Conservation (phyloP, 1,139 yeast genomes). For the Magnusiomyces sp. region DNA sequence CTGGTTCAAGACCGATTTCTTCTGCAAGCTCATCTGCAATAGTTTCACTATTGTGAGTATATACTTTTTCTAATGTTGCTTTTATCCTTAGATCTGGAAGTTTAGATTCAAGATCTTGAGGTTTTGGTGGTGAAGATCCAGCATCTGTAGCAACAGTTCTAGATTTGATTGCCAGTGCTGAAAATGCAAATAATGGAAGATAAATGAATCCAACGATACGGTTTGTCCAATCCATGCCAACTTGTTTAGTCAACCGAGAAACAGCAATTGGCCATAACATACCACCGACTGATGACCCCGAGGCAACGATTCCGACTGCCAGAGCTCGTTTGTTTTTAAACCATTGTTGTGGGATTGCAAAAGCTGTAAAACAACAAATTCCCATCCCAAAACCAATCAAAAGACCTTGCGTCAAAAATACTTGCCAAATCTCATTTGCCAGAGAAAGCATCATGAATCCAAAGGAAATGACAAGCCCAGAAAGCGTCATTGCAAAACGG, state of each 20-base stretch:
- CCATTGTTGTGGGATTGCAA: constrained; percentile 36
- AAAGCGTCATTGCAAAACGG: constrained; percentile 27
- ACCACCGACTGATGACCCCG: constrained; percentile 61
- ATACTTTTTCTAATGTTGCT: background rate
- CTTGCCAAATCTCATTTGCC: constrained; percentile 43
- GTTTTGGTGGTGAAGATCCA: background rate
- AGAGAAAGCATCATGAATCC: constrained; percentile 48
- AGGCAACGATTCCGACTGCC: constrained; percentile 49
- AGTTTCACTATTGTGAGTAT: background rate
- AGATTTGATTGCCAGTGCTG: constrained; percentile 24
- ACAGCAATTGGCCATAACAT: constrained; percentile 43
- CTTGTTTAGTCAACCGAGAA: constrained; percentile 30
- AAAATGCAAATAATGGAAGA: constrained; percentile 34
- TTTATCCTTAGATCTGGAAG: background rate
- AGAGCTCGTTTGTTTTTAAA: constrained; percentile 47
- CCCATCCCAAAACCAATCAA: constrained; percentile 44
- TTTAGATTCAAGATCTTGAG: background rate
- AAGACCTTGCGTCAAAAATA: constrained; percentile 47
- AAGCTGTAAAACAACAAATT: constrained; percentile 22
- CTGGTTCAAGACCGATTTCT: background rate
- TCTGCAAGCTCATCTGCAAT: background rate
- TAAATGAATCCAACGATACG: constrained; percentile 39
- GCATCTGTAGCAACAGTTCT: background rate
- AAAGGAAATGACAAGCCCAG: constrained; percentile 40
- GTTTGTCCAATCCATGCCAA: constrained; percentile 49